Evolutionary conservation across 1,284 basidiomycete genomes (phyloP), one percentile per base, ranked within the genome.

Genomic region (Heterobasidion occidentale): DNA sequence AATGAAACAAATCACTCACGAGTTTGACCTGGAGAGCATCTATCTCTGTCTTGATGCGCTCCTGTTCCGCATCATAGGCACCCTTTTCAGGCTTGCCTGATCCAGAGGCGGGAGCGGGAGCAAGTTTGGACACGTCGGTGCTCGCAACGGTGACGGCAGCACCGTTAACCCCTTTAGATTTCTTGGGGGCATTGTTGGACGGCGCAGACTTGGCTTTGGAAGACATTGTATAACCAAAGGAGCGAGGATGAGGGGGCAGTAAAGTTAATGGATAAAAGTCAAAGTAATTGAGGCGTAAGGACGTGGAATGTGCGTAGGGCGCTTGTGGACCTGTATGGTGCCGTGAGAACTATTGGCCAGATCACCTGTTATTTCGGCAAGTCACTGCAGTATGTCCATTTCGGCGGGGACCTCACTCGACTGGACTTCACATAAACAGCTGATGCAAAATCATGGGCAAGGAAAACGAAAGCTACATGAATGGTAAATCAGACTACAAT

Each of bases 1-100:
- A 53, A 27, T 20, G 33, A 19, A 53, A 17, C 27, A 52, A 35
- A 46, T 11, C 34, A 81, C 90, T 68, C 66, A 94, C 94, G 60
- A 94, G 73, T 73, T 92, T 88, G 42, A 71, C 70, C 72, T 95
- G 92, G 52, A 92, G 71, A 51, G 73, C 79, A 56, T 93, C 92
- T 65, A 97, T 94, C 67, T 94, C 88, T 44, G 79, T 73, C 73
- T 90, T 94, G 63, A 95, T 73, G 63, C 72, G 82, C 52, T 89
- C 84, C 74, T 96, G 93, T 73, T 96, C 92, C 20, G 78, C 79
- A 59, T 95, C 90, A 70, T 89, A 90, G 36, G 72, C 74, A 50
- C 77, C 78, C 73, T 92, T 92, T 77, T 95, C 93, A 36, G 94
- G 93, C 70, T 78, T 90, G 49, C 80, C 82, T 51, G 67, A 60